These are phyloP conservation scores for Solanum gandarillasii DNA, from an alignment of 257 asterid genomes.

Conservation along the genomic window DNA sequence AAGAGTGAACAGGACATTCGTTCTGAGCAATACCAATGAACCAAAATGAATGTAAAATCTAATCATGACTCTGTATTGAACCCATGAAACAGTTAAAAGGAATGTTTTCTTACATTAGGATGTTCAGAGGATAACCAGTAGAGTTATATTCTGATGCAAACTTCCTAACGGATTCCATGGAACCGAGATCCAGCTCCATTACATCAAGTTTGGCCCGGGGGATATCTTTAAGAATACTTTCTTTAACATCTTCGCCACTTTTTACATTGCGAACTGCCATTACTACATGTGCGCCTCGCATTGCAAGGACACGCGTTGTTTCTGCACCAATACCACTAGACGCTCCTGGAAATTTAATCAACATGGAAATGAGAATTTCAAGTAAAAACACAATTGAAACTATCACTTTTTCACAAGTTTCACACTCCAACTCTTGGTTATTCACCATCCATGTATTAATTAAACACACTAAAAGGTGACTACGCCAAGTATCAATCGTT, in stretches of 20 bases:
- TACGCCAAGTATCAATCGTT: too few relatives aligned
- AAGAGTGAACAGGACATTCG: neutral
- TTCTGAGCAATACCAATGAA: neutral
- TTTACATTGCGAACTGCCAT: conserved; percentile 50
- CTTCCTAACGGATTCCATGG: conserved; percentile 39
- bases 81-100: neutral
- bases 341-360: conserved; percentile 41
- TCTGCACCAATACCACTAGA: conserved; percentile 65
- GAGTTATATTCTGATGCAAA: conserved; percentile 44
- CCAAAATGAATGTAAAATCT: neutral
- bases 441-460: neutral
- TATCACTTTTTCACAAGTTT: neutral
- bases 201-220: conserved; percentile 52
- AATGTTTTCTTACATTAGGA: conserved; percentile 41
- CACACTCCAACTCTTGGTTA: neutral
- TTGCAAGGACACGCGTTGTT: conserved; percentile 39
- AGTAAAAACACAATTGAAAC: neutral
- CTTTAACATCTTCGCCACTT: conserved; percentile 29
- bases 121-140: conserved; percentile 32
- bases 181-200: conserved; percentile 52
- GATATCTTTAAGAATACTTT: conserved; percentile 27
- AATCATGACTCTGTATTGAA: neutral
- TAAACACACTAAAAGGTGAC: too few relatives aligned
- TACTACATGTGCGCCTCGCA: conserved; percentile 47
- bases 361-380: neutral